Evolutionary conservation across 805 yeast species (phyloP).

Genomic region (Clavispora asparagi): DNA sequence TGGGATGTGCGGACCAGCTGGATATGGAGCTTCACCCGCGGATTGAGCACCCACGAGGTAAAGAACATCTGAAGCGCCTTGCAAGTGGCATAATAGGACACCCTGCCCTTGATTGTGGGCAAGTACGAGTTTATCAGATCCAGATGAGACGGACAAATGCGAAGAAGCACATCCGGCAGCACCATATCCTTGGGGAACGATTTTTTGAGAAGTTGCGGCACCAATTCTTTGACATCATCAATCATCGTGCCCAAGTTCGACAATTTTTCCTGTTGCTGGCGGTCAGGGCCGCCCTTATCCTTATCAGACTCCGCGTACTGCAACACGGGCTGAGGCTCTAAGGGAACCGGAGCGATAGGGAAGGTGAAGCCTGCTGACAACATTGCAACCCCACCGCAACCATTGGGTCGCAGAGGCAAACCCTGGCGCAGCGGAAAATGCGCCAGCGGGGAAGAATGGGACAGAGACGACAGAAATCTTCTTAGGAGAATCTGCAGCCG

Average conservation of each 20-base stretch:
- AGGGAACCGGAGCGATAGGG: neutral
- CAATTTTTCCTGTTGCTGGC: constrained; percentile 24
- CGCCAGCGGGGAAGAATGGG: neutral
- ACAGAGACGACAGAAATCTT: neutral
- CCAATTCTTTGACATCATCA: constrained; percentile 39
- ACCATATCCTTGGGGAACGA: constrained; percentile 42
- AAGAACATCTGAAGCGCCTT: constrained; percentile 52
- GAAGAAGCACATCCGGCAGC: constrained; percentile 43
- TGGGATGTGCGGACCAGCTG: constrained; percentile 33
- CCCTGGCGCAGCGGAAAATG: neutral
- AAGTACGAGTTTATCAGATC: constrained; percentile 41
- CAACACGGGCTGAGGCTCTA: neutral
- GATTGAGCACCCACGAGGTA: constrained; percentile 52
- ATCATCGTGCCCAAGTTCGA: constrained; percentile 54
- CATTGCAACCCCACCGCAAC: neutral
- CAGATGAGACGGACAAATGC: constrained; percentile 52
- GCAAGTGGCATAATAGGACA: constrained; percentile 50
- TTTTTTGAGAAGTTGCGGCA: constrained; percentile 47
- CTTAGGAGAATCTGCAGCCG: neutral
- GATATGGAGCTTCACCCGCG: constrained; percentile 50
- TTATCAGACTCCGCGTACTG: neutral
- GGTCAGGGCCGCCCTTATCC: neutral
- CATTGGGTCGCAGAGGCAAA: neutral
- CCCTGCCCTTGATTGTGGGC: constrained; percentile 53
- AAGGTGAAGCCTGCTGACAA: neutral